Evolutionary conservation across 129 eudicot species (phyloP).

Genomic region (Flaveria brownii): DNA sequence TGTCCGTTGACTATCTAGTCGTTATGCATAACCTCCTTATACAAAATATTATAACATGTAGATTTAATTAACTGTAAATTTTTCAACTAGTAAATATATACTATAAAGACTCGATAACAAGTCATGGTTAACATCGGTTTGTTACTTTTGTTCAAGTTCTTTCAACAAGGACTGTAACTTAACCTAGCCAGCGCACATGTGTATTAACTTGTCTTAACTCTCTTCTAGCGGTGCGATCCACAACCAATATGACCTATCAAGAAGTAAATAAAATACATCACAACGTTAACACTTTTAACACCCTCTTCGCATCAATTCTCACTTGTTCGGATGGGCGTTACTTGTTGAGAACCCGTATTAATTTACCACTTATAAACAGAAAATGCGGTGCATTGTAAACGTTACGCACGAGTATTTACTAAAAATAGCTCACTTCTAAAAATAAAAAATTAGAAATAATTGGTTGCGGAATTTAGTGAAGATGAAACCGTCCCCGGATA

Average conservation of each 20-base stretch:
- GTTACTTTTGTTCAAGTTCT: not conserved
- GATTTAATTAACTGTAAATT: no score
- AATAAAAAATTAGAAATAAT: not conserved
- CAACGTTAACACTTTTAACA: not conserved
- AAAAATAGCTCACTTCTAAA: not conserved
- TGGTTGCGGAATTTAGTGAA: not conserved
- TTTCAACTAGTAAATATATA: not conserved
- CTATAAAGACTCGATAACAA: not conserved
- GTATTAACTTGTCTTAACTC: not conserved
- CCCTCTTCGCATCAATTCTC: not conserved
- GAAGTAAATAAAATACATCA: not conserved
- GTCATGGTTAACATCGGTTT: not conserved
- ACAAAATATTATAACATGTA: not conserved
- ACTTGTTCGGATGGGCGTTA: not conserved
- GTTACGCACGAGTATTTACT: not conserved
- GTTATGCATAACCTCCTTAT: no score
- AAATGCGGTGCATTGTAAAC: not conserved
- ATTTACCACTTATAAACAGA: not conserved
- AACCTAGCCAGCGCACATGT: not conserved
- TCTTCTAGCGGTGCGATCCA: not conserved
- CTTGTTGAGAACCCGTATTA: not conserved
- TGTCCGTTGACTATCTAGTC: no score
- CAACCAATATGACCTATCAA: not conserved
- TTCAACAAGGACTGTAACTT: not conserved
- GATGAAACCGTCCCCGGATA: constrained; percentile 5